Conservation (phyloP, 495 filamentous ascomycete genomes). For the Lepidopterella palustris region DNA sequence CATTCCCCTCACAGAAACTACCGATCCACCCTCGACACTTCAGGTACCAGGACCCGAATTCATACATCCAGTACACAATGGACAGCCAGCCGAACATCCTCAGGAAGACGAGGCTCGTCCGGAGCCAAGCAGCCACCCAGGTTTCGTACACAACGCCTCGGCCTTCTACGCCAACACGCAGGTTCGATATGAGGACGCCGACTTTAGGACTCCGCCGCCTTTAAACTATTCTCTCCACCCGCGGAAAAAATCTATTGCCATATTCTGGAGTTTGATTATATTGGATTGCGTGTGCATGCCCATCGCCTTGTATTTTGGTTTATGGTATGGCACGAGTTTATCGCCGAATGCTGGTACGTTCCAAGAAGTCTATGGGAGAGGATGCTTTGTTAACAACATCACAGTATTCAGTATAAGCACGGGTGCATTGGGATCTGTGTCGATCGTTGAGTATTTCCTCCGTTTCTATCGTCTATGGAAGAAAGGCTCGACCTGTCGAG, state of each 20-base stretch:
- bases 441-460: conserved; percentile 53
- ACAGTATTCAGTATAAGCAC: conserved; percentile 56
- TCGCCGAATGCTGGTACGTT: conserved; percentile 50
- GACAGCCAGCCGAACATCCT: neutral
- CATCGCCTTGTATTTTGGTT: conserved; percentile 50
- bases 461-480: conserved; percentile 36
- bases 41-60: conserved; percentile 10
- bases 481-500: conserved; percentile 47
- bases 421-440: conserved; percentile 49
- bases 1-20: neutral
- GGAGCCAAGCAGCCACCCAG: conserved; percentile 6
- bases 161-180: conserved; percentile 23
- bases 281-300: conserved; percentile 51
- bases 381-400: neutral
- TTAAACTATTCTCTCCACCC: conserved; percentile 51
- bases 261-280: conserved; percentile 55
- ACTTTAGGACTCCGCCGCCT: conserved; percentile 42
- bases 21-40: neutral
- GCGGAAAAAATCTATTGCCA: conserved; percentile 49
- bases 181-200: conserved; percentile 26
- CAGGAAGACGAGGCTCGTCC: neutral
- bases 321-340: conserved; percentile 50
- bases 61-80: neutral
- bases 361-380: neutral
- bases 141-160: conserved; percentile 6